A percentile compares a stretch with the other conserved stretches of the same genome.
Conservation (phyloP, 371 early-diverging fungal genomes). For the Mortierella sp. region DNA sequence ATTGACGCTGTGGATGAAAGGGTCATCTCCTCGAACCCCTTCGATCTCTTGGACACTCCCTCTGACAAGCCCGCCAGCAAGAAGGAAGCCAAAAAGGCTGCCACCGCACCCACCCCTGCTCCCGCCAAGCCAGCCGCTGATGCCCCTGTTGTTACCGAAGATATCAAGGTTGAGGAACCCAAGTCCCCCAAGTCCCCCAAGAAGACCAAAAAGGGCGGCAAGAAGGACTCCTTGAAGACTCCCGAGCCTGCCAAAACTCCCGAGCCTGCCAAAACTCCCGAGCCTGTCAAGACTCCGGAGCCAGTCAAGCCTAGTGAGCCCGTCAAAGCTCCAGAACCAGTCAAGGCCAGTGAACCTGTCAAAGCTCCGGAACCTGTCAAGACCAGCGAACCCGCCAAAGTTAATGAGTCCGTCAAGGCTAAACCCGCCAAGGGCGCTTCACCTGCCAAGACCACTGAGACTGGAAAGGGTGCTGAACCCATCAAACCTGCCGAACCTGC, state of each 20-base stretch:
- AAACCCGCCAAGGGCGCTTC: neutral
- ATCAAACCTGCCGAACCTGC: constrained; percentile 11
- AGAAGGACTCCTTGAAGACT: constrained; percentile 4
- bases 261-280: constrained; percentile 1
- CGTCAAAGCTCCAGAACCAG: constrained; percentile 8
- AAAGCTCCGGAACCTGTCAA: constrained; percentile 13
- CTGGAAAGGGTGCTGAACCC: constrained; percentile 11
- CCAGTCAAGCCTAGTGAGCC: constrained; percentile 8
- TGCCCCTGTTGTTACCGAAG: constrained; percentile 14
- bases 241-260: constrained; percentile 1
- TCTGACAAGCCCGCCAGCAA: constrained; percentile 20
- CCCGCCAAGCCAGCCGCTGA: constrained; percentile 4
- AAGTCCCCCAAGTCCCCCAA: constrained; percentile 13
- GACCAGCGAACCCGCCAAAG: constrained; percentile 5
- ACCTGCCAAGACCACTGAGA: neutral
- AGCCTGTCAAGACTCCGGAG: constrained; percentile 1
- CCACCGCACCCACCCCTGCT: constrained; percentile 3
- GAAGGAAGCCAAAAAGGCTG: constrained; percentile 43
- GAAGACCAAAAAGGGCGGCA: constrained; percentile 33
- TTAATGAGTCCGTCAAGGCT: neutral
- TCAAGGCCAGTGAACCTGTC: constrained; percentile 11
- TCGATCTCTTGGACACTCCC: constrained; percentile 35
- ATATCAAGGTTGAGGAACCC: neutral
- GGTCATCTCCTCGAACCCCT: constrained; percentile 48
- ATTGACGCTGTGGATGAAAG: constrained; percentile 27